Evolutionary conservation across 345 rosid species (phyloP), one percentile per base, ranked within the genome.

Genomic region (Ceriops decandra): DNA sequence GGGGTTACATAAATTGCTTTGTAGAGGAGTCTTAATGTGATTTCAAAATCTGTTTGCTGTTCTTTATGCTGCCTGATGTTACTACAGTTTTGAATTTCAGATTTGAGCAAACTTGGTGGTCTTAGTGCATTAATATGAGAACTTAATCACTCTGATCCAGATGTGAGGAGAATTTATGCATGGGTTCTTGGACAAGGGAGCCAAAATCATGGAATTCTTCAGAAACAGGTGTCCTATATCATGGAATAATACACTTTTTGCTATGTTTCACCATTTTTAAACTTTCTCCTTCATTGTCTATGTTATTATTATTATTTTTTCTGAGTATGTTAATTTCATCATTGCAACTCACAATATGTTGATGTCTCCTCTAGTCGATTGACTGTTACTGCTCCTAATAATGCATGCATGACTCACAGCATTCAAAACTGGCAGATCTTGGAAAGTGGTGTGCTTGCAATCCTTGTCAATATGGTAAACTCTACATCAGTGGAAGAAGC

Each of bases 151-250:
- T 79, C 82, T 61, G 92, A 90, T 60, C 20, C 88, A 17, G 92
- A 85, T n/a, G 77, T 83, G 54, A 84, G 97, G 83, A 91, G 75
- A 76, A 60, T 84, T 69, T 88, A 98, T 69, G 98, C 99, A 38
- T 95, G 99, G 99, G 85, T 95, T 71, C 76, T 95, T 10, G 99
- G 99, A 60, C 88, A 81, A 78, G 95, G 92, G 15, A 74, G 97
- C 79, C 98, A 95, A 80, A 95, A 95, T 77, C 86, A 91, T 81
- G 90, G 88, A 13, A 71, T 80, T 79, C 82, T 91, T 77, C 96
- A 91, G 83, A 81, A 77, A 72, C 90, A 95, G 93, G 98, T 30
- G 16, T 4, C 21, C 9, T 32, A 54, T 69, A 71, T 28, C 27
- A 47, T 54, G 26, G 57, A 11, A 57, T 53, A 11, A 51, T 53